A percentile compares a stretch with the other conserved stretches of the same genome.
Conservation (phyloP, 768 basidiomycete genomes). For the Crucibulum laeve region DNA sequence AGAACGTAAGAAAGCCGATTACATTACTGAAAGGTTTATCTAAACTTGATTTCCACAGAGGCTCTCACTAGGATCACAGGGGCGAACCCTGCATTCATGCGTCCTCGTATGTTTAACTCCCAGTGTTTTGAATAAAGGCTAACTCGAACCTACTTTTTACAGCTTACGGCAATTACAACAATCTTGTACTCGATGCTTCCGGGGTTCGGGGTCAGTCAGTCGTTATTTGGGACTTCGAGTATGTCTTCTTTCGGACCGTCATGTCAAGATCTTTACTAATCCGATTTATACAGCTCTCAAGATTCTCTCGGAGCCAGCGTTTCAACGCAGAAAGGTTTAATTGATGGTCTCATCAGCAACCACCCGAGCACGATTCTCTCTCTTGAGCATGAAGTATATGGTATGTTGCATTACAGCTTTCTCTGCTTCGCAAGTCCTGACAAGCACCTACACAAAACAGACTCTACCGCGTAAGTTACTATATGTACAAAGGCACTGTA, state of each 20-base stretch:
- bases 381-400: constrained; percentile 22
- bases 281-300: constrained; percentile 15
- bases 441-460: neutral
- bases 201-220: constrained; percentile 12
- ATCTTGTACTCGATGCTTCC: constrained; percentile 14
- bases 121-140: neutral
- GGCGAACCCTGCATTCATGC: constrained; percentile 16
- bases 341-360: constrained; percentile 10
- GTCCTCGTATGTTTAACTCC: constrained; percentile 14
- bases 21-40: too few species aligned
- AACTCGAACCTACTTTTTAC: neutral
- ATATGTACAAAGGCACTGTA: neutral
- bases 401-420: constrained; percentile 5
- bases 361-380: constrained; percentile 21
- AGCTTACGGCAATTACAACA: constrained; percentile 19
- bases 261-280: neutral
- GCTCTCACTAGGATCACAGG: constrained; percentile 15
- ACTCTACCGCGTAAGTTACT: neutral
- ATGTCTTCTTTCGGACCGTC: neutral
- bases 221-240: constrained; percentile 25
- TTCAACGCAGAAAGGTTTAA: constrained; percentile 15
- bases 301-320: constrained; percentile 22
- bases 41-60: constrained; percentile 5
- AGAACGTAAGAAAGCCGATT: constrained; percentile 29
- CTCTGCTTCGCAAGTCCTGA: neutral